Evolutionary conservation across 1,284 basidiomycete genomes (phyloP).

Genomic region (Cutaneotrichosporon sp.): DNA sequence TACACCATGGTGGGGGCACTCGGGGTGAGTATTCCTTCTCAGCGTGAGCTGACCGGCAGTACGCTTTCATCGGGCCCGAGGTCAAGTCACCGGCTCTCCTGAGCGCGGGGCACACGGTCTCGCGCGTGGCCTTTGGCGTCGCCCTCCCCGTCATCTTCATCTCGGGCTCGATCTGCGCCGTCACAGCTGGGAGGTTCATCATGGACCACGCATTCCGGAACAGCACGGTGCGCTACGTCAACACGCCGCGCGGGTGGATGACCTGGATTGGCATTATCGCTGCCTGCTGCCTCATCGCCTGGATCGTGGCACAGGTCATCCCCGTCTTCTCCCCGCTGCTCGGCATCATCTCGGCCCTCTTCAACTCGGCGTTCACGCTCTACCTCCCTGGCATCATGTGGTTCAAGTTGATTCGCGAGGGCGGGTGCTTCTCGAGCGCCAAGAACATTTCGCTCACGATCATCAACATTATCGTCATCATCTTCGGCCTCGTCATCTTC

Average conservation of each 20-base stretch:
- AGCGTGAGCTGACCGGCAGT: no score
- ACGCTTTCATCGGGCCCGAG: constrained; percentile 19
- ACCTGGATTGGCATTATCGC: constrained; percentile 57
- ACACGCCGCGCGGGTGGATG: constrained; percentile 39
- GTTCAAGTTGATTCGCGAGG: constrained; percentile 26
- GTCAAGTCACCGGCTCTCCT: constrained; percentile 21
- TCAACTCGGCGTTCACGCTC: constrained; percentile 23
- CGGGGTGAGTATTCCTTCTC: no score
- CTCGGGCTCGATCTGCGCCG: constrained; percentile 22
- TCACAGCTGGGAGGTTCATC: constrained; percentile 18
- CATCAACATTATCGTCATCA: constrained; percentile 17
- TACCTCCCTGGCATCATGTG: constrained; percentile 25
- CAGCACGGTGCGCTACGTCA: constrained; percentile 38
- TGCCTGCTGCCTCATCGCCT: constrained; percentile 14
- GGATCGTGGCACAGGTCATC: constrained; percentile 31
- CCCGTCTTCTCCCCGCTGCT: constrained; percentile 44
- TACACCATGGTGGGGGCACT: constrained; percentile 39
- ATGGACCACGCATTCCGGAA: constrained; percentile 16
- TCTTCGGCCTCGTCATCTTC: constrained; percentile 19
- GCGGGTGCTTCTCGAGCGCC: constrained; percentile 16
- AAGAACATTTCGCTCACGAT: constrained; percentile 19
- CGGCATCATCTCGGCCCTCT: constrained; percentile 34
- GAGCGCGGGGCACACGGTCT: constrained; percentile 16
- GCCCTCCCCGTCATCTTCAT: constrained; percentile 27
- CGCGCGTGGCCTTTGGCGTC: constrained; percentile 21